Evolutionary conservation across 495 filamentous ascomycete genomes (phyloP), one percentile per base, ranked within the genome.

Genomic region (Neurospora africana): DNA sequence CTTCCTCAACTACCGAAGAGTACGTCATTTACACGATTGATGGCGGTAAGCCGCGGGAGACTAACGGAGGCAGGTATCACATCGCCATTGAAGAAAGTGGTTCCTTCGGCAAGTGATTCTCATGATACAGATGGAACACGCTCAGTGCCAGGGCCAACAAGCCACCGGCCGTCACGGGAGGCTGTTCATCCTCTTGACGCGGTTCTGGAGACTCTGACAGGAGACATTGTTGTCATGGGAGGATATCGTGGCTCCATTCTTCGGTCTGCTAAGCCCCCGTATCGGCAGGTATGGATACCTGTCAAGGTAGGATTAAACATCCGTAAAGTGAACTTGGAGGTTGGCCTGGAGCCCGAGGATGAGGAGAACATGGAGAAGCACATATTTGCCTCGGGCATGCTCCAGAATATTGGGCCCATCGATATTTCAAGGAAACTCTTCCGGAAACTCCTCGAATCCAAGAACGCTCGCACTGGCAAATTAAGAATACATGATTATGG

Each of bases 241-340:
- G 95, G 95, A 3, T 98, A 97, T 80, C 86, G 94, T 69, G 94
- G 95, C 9, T 97, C 95, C 0, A 86, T 97, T 13, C 79, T 99
- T 5, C 90, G 95, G 17, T 96, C 95, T n/a, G 90, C 93, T 4
- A 89, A 90, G 68, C 87, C 92, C 0, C 92, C 92, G 0, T 87
- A 93, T 72, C 89, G 93, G 27, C 92, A 94, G 75, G 81, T 97
- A 4, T 99, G 95, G 95, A 90, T 96, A 33, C 95, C 95, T 0
- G 90, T 99, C 78, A 98, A 97, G 80, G 92, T 97, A 27, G 94
- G 95, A 8, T 80, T 99, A 65, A 97, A 97, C 72, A 87, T 99
- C 38, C 90, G 94, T 58, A 96, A 95, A 80, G 94, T 95, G 1
- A 91, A 98, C 79, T 84, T 98, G 8, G 94, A 97, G 78, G 90